Evolutionary conservation across 1,139 yeast genomes (phyloP), one percentile per base, ranked within the genome.

Genomic region (Hansenula anomala): DNA sequence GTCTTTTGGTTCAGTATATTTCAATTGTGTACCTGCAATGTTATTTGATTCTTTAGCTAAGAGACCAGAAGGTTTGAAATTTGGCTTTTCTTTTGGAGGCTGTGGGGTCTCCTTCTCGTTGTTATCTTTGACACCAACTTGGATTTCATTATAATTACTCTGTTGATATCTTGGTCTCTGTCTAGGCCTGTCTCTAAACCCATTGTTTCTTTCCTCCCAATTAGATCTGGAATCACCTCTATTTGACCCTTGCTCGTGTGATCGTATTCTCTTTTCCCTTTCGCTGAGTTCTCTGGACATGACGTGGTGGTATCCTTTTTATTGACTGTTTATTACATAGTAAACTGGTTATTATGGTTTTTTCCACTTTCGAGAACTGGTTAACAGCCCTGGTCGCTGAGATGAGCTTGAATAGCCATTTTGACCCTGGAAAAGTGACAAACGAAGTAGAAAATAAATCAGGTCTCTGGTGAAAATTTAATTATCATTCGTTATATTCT

Each of bases 1-100:
- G 41, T 72, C 75, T 0, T 49, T 45, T 0, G 78, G 78, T 38
- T 68, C 74, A 12, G 60, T 60, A 47, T 73, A 71, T 43, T 70
- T 69, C 34, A 71, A 44, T 14, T 64, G 64, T 3, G 59, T 52
- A 0, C 75, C 75, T n/a, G 59, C 49, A 23, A 58, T 54, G 33
- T 59, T 59, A 39, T 68, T 64, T 9, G 73, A 61, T 18, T 71
- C 78, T 37, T 63, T 62, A 13, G 73, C 73, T 24, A 73, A 50
- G 4, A 69, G 51, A 1, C 78, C 78, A 0, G 78, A 69, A 6
- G 67, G 67, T 30, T 59, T 61, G 47, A 66, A 72, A 43, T 64
- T 63, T 7, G 72, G 72, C 39, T 53, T 53, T 43, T 63, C 61
- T 20, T 49, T 54, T 9, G 42, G 45, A 4, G 38, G 35, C 14